These are phyloP conservation scores for Globisporangium nagaii DNA, from an alignment of 352 stramenopile genomes.

Conservation along the genomic window DNA sequence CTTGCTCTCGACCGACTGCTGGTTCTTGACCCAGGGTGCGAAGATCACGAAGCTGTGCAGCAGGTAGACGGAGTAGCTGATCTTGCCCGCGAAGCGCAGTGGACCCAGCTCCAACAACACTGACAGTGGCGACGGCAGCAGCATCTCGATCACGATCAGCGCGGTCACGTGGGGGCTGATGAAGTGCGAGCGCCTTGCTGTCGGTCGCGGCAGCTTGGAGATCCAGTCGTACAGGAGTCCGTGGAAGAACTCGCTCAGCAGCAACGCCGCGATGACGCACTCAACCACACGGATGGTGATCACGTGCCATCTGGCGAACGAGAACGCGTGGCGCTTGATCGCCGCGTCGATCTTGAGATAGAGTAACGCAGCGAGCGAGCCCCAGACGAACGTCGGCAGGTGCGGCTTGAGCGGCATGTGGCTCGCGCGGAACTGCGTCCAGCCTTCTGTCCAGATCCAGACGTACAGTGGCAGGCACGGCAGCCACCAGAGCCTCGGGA, in stretches of 20 bases:
- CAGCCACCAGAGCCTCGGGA: slow-evolving; percentile 12
- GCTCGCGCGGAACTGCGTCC: slow-evolving; percentile 13
- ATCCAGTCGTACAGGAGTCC: slow-evolving; percentile 35
- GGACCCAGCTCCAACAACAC: slow-evolving; percentile 1
- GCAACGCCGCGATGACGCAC: slow-evolving; percentile 10
- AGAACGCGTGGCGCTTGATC: slow-evolving; percentile 16
- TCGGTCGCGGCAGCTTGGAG: slow-evolving; percentile 16
- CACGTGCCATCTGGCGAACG: slow-evolving; percentile 14
- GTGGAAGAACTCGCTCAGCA: slow-evolving; percentile 23
- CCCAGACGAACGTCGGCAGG: slow-evolving; percentile 30
- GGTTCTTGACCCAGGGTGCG: slow-evolving; percentile 5
- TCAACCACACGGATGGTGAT: slow-evolving; percentile 17
- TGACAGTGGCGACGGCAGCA: slow-evolving; percentile 4
- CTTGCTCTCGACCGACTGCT: slow-evolving; percentile 14
- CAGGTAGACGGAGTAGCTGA: slow-evolving; percentile 35
- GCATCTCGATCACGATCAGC: slow-evolving; percentile 4
- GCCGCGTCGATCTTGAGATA: slow-evolving; percentile 17
- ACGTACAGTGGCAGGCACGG: slow-evolving; percentile 6
- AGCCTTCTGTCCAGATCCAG: slow-evolving; percentile 9
- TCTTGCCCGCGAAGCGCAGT: slow-evolving; percentile 19
- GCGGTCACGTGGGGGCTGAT: slow-evolving; percentile 19
- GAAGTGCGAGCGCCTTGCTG: slow-evolving; percentile 18
- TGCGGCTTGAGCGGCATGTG: slow-evolving; percentile 23
- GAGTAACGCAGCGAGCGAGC: slow-evolving; percentile 27
- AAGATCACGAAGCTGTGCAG: slow-evolving; percentile 34